Base-by-base conservation (phyloP, 1,284 basidiomycete species). In the Peniophora sp. region DNA sequence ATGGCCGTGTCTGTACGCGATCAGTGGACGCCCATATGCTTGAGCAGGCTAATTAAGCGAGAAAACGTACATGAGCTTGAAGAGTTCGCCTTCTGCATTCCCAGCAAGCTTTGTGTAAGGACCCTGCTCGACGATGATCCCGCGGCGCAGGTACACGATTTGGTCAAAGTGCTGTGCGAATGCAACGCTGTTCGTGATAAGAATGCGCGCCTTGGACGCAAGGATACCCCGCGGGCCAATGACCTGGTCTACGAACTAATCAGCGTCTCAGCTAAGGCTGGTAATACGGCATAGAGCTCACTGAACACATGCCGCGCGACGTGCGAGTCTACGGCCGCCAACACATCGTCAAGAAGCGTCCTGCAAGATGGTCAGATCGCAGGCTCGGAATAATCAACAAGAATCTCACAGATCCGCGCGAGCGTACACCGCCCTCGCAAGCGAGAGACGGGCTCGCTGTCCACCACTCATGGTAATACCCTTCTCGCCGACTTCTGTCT, bases 111-210 rank as follows among this genome's bases (percentile, higher is more conserved):
- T 70, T 8, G 71, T 65, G 62, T 87, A 94, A 0, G 83, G 73
- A 3, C 89, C 90, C 38, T 71, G 73, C 69, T 97, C 94, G 22
- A 94, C 67, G 52, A 97, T 83, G 60, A 92, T 83, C 11, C 94
- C 94, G 17, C 83, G 78, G 20, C 91, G 85, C 32, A 98, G 70
- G 67, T 88, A 92, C 51, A 82, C 68, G 25, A 97, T 74, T 54
- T 88, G 77, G 63, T 97, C 89, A 47, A 91, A 88, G 53, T 92
- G 75, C 47, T 81, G 79, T 47, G 95, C 74, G 63, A 89, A 95
- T 16, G 92, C 80, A 39, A 97, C 85, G 45, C 87, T 87, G 67
- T 97, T 95, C 19, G 93, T 96, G 53, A 95, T 91, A 2, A 97
- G 70, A 48, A 97, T 77, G 23, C 95, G 77, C 3, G 92, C 92